phyloP scores from a whole-genome alignment of 1,284 basidiomycete genomes.

The Termitomyces sp. region DNA sequence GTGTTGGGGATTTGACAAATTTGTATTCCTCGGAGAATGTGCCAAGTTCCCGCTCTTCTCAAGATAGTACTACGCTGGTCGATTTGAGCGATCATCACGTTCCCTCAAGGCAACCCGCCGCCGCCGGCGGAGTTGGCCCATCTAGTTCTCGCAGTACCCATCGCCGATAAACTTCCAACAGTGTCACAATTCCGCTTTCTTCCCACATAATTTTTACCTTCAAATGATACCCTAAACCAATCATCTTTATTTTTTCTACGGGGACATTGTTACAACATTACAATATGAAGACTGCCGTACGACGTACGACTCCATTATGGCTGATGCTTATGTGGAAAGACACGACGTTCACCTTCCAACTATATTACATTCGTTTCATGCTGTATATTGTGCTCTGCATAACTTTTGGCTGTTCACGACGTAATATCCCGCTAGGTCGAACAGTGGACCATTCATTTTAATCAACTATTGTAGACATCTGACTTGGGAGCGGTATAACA shows the following conservation, averaged over 20 bases:
- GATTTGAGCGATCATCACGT: slow-evolving; percentile 16
- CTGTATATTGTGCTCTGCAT: background rate
- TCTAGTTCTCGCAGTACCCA: slow-evolving; percentile 20
- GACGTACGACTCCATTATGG: background rate
- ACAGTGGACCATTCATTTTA: slow-evolving; percentile 5
- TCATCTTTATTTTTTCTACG: background rate
- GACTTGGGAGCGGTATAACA: slow-evolving; percentile 9
- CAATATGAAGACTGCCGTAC: background rate
- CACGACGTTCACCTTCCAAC: slow-evolving; percentile 2
- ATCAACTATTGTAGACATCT: slow-evolving; percentile 11
- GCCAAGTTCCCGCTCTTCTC: slow-evolving; percentile 18
- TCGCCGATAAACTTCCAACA: slow-evolving; percentile 16
- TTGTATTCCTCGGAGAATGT: slow-evolving; percentile 8
- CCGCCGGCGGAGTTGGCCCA: no score
- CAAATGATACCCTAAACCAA: slow-evolving; percentile 9
- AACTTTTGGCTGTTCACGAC: background rate
- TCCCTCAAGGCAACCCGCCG: slow-evolving; percentile 12
- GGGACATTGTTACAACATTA: slow-evolving; percentile 1
- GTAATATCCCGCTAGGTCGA: background rate
- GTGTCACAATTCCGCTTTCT: background rate
- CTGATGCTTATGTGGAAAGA: slow-evolving; percentile 6
- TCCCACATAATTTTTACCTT: background rate
- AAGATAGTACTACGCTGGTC: slow-evolving; percentile 17
- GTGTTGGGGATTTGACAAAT: slow-evolving; percentile 15
- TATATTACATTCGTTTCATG: slow-evolving; percentile 5